Evolutionary conservation across 208 protist genomes (phyloP).

Genomic region (Wallacemonas sp.): DNA sequence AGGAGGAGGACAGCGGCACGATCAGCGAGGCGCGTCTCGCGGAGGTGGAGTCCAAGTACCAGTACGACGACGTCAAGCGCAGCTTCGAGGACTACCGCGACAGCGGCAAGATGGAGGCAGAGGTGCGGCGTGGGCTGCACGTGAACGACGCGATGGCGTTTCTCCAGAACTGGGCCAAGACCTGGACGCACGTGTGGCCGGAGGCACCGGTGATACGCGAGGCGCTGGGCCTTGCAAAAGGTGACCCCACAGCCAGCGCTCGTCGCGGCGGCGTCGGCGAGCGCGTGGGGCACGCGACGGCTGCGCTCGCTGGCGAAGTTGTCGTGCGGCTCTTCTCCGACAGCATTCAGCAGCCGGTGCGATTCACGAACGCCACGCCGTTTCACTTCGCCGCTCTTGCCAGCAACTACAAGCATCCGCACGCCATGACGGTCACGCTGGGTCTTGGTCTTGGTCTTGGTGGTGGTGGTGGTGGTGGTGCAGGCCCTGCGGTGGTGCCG

Average conservation of each 20-base stretch:
- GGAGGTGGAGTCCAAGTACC: conserved; percentile 43
- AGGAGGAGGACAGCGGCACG: conserved; percentile 48
- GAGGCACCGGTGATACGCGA: conserved; percentile 34
- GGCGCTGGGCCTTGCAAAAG: conserved; percentile 13
- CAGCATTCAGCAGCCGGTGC: conserved; percentile 41
- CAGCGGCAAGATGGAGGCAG: conserved; percentile 63
- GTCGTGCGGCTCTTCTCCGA: conserved; percentile 76
- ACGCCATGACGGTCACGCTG: conserved; percentile 47
- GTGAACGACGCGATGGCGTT: conserved; percentile 60
- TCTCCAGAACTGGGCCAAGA: conserved; percentile 66
- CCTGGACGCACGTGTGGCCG: conserved; percentile 56
- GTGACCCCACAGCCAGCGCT: background rate
- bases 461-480: too few relatives aligned
- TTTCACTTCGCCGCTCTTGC: conserved; percentile 29
- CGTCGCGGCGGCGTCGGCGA: conserved; percentile 27
- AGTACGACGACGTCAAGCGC: conserved; percentile 47
- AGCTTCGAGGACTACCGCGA: conserved; percentile 65
- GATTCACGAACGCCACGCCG: conserved; percentile 64
- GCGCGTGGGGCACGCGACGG: conserved; percentile 57
- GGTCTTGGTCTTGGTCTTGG: conserved; percentile 32
- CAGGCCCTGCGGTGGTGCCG: background rate
- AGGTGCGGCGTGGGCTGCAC: conserved; percentile 61
- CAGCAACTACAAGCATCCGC: conserved; percentile 32
- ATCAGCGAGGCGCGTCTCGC: conserved; percentile 42
- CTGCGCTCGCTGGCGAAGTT: conserved; percentile 65